A percentile compares a stretch with the other conserved stretches of the same genome.
phyloP scores from a whole-genome alignment of 176 grass and related monocot genomes.

The Oryza coarctata region DNA sequence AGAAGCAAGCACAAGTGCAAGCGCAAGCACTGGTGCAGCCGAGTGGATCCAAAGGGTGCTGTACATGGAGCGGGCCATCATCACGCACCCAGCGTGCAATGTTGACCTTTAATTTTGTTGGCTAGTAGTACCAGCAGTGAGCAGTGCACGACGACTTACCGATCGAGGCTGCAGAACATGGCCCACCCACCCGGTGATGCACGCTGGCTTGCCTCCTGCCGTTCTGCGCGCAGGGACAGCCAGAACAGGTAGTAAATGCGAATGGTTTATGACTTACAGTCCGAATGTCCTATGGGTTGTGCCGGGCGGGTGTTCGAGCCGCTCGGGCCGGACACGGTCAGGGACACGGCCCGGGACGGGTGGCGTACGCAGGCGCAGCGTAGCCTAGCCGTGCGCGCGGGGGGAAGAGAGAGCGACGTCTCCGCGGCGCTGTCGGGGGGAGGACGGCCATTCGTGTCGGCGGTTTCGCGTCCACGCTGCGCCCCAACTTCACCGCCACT shows the following conservation, averaged over 20 bases:
- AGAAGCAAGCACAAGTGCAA: background rate
- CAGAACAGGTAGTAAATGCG: background rate
- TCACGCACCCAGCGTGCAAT: background rate
- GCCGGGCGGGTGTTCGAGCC: background rate
- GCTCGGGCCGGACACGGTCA: background rate
- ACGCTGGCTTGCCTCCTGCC: background rate
- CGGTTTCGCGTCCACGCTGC: slow-evolving; percentile 21
- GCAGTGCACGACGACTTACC: too few species aligned
- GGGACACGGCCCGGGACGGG: background rate
- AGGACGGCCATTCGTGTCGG: slow-evolving; percentile 1
- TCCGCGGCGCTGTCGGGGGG: slow-evolving; percentile 28
- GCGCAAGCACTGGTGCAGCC: background rate
- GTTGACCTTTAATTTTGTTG: background rate
- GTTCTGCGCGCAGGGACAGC: background rate
- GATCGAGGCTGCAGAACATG: background rate
- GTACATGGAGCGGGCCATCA: background rate
- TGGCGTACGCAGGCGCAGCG: background rate
- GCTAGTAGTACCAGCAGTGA: too few species aligned
- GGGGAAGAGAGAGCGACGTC: slow-evolving; percentile 1
- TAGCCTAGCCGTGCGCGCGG: background rate
- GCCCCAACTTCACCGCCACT: slow-evolving; percentile 17
- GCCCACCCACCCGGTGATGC: background rate
- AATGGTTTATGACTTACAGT: background rate
- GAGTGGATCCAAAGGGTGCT: background rate
- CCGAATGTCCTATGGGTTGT: too few species aligned